Evolutionary conservation across 768 basidiomycete species (phyloP), one percentile per base, ranked within the genome.

Genomic region (Hericium erinaceus): DNA sequence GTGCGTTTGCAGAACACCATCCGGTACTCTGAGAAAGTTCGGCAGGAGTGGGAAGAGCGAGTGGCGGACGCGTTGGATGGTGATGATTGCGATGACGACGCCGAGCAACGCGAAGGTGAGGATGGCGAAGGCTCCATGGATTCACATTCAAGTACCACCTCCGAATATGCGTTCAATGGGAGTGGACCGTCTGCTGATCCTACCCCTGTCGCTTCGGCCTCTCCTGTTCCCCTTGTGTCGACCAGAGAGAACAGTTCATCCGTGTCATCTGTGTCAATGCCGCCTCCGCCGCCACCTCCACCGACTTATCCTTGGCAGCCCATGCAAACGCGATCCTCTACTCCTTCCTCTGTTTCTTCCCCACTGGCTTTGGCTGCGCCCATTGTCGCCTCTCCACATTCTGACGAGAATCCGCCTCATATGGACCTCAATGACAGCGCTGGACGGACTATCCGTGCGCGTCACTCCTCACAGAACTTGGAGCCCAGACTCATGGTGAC

Each of bases 1-100:
- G 89, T 92, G 61, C 85, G 97, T 40, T 85, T 99, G 84, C 92
- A 95, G 72, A 97, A 95, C 67, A 98, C 94, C 18, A 94, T 99
- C 64, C 80, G 91, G 55, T 98, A 98, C 70, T 86, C 93, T 41
- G 97, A 98, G 75, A 95, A 95, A 74, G 90, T 97, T 33, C 85
- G 95, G 75, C 87, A 88, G 65, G 97, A 98, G 72, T 98, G 95
- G 95, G 89, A 98, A 71, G 88, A 90, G 66, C 84, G 82, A 64
- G 87, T 97, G 13, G 87, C 84, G 59, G 79, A 82, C 64, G 80
- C 77, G 44, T 71, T 95, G 38, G 79, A 79, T 3, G 73, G 74
- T 38, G 72, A 76, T 26, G 80, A 83, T 16, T 81, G 81, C 16
- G 83, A 80, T 8, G 83, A 82, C 46, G 80, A 74, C 46, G 74